phyloP scores from a whole-genome alignment of 2,329 filamentous ascomycete genomes.

The Colletotrichum gigasporum region DNA sequence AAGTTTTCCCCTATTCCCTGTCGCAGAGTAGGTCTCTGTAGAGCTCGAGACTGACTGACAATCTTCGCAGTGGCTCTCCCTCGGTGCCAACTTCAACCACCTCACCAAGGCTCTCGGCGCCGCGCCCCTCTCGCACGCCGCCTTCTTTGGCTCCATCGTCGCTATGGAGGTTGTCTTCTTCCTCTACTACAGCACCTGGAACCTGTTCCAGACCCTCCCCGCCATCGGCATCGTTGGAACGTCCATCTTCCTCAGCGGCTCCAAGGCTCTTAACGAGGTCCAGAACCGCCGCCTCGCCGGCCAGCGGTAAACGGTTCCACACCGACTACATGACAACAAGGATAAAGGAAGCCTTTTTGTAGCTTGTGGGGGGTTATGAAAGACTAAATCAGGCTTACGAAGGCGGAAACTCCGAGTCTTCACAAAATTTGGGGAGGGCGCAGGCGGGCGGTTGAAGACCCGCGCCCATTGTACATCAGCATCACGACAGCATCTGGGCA shows the following conservation, averaged over 20 bases:
- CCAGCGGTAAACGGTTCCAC: conserved; percentile 54
- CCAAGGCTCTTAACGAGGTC: conserved; percentile 90
- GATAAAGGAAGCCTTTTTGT: not conserved
- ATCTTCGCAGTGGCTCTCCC: conserved; percentile 72
- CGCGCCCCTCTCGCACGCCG: conserved; percentile 81
- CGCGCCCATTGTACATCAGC: conserved; percentile 27
- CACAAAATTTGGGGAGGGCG: not conserved
- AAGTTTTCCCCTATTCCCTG: conserved; percentile 45
- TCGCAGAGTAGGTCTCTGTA: not conserved
- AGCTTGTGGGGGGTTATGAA: not conserved
- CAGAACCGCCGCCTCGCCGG: conserved; percentile 87
- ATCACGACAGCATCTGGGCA: conserved; percentile 29
- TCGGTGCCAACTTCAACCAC: conserved; percentile 87
- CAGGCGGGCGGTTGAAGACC: not conserved
- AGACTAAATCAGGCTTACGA: not conserved
- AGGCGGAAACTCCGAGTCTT: not conserved
- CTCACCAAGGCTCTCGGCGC: conserved; percentile 76
- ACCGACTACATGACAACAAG: not conserved
- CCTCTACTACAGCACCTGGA: conserved; percentile 93
- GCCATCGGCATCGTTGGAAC: conserved; percentile 73
- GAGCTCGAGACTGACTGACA: conserved; percentile 33
- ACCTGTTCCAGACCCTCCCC: conserved; percentile 87
- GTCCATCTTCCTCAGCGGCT: conserved; percentile 86
- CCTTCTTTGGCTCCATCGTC: conserved; percentile 89
- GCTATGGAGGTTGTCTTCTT: conserved; percentile 93